phyloP scores from a whole-genome alignment of 495 filamentous ascomycete genomes.

The Pyrenopolyporus hunteri region DNA sequence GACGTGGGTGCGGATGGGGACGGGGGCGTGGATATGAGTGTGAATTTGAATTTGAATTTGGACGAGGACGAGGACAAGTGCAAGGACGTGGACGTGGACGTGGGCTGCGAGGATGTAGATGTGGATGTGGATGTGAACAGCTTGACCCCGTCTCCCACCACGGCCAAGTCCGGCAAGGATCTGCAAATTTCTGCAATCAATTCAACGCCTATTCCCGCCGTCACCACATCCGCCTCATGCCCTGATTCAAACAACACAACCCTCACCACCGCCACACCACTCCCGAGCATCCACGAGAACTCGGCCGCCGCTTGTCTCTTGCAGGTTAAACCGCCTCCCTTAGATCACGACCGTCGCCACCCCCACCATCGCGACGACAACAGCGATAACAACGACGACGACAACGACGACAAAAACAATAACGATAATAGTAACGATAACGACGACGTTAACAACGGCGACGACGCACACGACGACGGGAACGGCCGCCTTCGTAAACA shows the following conservation, averaged over 20 bases:
- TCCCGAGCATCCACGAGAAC: conserved; percentile 39
- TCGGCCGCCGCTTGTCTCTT: conserved; percentile 13
- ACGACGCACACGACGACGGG: not conserved
- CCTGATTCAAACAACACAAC: conserved; percentile 9
- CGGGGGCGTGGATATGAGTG: too few relatives aligned
- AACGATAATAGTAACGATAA: not conserved
- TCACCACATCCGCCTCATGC: conserved; percentile 7
- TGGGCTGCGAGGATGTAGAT: not conserved
- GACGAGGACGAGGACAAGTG: not conserved
- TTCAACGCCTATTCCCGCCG: conserved; percentile 29
- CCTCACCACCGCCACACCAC: conserved; percentile 16
- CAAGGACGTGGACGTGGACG: not conserved
- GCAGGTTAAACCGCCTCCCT: conserved; percentile 5
- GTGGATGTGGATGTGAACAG: not conserved
- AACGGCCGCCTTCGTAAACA: conserved; percentile 15
- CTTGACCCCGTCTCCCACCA: conserved; percentile 11
- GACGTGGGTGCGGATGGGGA: not conserved
- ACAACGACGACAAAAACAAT: not conserved
- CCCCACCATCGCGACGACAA: not conserved
- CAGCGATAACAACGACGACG: not conserved
- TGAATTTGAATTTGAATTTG: not conserved
- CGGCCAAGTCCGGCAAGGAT: conserved; percentile 25
- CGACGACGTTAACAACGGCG: conserved; percentile 1
- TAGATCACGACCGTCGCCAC: conserved; percentile 10
- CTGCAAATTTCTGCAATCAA: conserved; percentile 33